Evolutionary conservation across 257 asterid species (phyloP), one percentile per base, ranked within the genome.

Genomic region (Solanum sejunctum): DNA sequence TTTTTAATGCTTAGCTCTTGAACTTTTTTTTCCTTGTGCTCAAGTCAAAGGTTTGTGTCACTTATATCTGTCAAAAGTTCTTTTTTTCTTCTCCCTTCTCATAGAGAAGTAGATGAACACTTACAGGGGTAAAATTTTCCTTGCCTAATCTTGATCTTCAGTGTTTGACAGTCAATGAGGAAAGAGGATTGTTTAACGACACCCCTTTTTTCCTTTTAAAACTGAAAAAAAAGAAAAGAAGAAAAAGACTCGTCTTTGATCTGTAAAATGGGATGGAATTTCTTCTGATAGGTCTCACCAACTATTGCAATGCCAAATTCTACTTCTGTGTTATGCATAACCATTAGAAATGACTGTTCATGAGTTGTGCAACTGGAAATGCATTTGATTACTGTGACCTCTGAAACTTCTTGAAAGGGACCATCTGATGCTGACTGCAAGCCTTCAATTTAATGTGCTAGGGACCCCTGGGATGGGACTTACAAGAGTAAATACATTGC

Each of bases 401-500:
- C 60, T 73, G 56, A 60, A 56, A 67, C 85, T 23, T 67, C 39
- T 45, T 26, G 72, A 77, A 69, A 77, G 7, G 28, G 56, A 32
- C 64, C 66, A 43, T 79, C 83, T 87, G 85, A 84, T 77, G 61
- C 57, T 87, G 61, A 84, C 79, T 84, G 81, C 83, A 82, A 82
- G 80, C 63, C 28, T 75, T 43, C 82, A 75, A 75, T 75, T 75
- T 75, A 75, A 75, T 67, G 55, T 88, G 89, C 75, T 88, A 93
- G 98, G 94, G 89, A 87, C 89, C 84, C 85, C 84, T 55, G 89
- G 78, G 57, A 89, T 28, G 87, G 84, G 52, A 87, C 55, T 92
- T 87, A 75, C 91, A 15, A 89, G 94, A 88, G 92, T 82, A n/a
- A 88, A 88, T 87, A 91, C 92, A 8, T 20, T 88, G 88, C 97